These are phyloP conservation scores for Candida michaelii DNA, from an alignment of 805 yeast genomes.

Conservation along the genomic window DNA sequence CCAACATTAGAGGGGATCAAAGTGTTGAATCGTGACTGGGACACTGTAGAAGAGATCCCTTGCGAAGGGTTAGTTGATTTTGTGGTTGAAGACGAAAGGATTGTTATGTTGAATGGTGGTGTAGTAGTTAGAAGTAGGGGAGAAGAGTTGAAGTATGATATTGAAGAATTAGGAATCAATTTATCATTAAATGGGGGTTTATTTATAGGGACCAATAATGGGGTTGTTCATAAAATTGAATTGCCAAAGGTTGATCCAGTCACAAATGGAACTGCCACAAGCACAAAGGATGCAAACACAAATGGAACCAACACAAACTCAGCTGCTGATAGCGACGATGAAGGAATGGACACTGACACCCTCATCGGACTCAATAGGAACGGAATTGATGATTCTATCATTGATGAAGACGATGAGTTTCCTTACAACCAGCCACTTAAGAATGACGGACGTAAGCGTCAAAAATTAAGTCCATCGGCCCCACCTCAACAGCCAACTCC, in stretches of 20 bases:
- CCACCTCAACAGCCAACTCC: not conserved
- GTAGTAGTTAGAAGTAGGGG: conserved; percentile 44
- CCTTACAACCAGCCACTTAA: conserved; percentile 24
- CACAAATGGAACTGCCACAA: not conserved
- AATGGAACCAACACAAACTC: conserved; percentile 11
- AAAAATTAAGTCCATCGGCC: conserved; percentile 13
- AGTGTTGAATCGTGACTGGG: conserved; percentile 45
- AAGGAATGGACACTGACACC: conserved; percentile 13
- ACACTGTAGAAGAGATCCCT: conserved; percentile 14
- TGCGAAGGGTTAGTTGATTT: conserved; percentile 45
- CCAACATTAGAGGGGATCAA: conserved; percentile 55
- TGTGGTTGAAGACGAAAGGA: conserved; percentile 56
- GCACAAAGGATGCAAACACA: conserved; percentile 11
- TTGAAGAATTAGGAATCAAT: conserved; percentile 32
- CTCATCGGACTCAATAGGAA: conserved; percentile 10
- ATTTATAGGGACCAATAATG: conserved; percentile 45
- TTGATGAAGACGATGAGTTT: conserved; percentile 38
- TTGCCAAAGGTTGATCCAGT: not conserved
- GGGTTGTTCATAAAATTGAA: conserved; percentile 28
- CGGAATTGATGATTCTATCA: conserved; percentile 17
- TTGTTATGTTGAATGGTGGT: conserved; percentile 57
- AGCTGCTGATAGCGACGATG: conserved; percentile 17
- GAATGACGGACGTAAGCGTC: conserved; percentile 22
- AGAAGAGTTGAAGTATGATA: conserved; percentile 22
- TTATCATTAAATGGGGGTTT: conserved; percentile 30